Conservation (phyloP, 495 filamentous ascomycete species). For the Neurospora cerealis region DNA sequence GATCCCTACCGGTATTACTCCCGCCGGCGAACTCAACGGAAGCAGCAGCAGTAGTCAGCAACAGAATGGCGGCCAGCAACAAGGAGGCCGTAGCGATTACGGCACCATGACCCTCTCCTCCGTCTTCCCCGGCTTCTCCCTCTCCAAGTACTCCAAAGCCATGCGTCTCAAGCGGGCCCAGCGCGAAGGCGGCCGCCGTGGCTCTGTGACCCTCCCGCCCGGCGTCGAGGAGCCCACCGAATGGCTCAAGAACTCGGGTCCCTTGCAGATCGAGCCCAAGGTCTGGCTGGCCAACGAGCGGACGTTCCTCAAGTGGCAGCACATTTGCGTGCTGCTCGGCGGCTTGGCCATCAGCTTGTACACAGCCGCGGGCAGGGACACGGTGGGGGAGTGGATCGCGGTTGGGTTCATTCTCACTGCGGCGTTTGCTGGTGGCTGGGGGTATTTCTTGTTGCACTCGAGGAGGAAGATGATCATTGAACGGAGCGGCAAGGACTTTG, state of each 20-base stretch:
- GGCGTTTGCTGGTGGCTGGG: conserved; percentile 75
- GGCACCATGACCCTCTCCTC: conserved; percentile 36
- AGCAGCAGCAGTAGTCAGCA: background rate
- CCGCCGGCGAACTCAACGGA: conserved; percentile 8
- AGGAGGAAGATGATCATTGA: conserved; percentile 69
- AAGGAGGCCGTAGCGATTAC: conserved; percentile 25
- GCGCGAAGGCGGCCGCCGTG: conserved; percentile 1
- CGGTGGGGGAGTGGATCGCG: conserved; percentile 62
- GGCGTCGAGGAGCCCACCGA: conserved; percentile 73
- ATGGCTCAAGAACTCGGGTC: conserved; percentile 89
- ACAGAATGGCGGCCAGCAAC: background rate
- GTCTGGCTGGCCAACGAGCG: conserved; percentile 98
- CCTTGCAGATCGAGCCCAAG: conserved; percentile 86
- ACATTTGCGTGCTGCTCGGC: conserved; percentile 78
- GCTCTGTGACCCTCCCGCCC: conserved; percentile 49
- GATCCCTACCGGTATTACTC: conserved; percentile 19
- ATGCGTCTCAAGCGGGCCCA: conserved; percentile 22
- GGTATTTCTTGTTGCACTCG: conserved; percentile 69
- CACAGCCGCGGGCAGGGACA: conserved; percentile 68
- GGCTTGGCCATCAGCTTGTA: conserved; percentile 74
- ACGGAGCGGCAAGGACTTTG: conserved; percentile 84
- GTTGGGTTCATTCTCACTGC: conserved; percentile 76
- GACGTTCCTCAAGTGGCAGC: conserved; percentile 97
- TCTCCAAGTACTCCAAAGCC: conserved; percentile 56
- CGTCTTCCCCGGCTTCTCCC: conserved; percentile 65